Percentiles rank a stretch among this genome's conserved stretches.
phyloP scores from a whole-genome alignment of 2,329 filamentous ascomycete species.

The Pseudocercospora macadamiae region DNA sequence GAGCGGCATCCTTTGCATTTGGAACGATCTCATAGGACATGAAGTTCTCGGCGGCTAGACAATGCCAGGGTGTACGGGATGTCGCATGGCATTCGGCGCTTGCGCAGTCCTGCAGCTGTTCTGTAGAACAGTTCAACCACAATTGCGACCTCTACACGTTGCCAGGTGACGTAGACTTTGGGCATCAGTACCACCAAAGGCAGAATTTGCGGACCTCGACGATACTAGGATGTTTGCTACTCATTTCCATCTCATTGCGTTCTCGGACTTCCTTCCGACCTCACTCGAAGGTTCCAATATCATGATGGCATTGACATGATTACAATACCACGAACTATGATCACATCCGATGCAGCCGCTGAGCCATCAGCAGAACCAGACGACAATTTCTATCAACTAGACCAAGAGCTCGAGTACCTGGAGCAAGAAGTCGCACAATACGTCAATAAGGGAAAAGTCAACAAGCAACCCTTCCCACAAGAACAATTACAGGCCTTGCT shows the following conservation, averaged over 20 bases:
- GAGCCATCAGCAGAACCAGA: conserved; percentile 15
- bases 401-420: conserved; percentile 20
- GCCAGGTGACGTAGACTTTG: conserved; percentile 5
- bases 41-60: background rate
- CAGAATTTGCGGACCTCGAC: background rate
- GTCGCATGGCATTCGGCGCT: conserved; percentile 5
- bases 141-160: background rate
- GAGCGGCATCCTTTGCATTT: background rate
- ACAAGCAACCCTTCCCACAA: background rate
- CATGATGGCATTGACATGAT: background rate
- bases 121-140: conserved; percentile 3
- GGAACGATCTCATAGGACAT: background rate
- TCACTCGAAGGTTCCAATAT: background rate
- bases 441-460: background rate
- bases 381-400: conserved; percentile 25
- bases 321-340: background rate
- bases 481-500: conserved; percentile 15
- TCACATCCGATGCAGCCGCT: background rate
- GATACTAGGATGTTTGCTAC: background rate
- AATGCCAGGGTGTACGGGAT: background rate
- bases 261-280: background rate
- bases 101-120: conserved; percentile 3
- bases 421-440: conserved; percentile 15
- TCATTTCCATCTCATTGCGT: background rate
- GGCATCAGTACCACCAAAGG: background rate